Percentiles rank a stretch among this genome's conserved stretches.
Evolutionary conservation across 2,329 filamentous ascomycete species (phyloP).

Genomic region (Pestalotiopsis sp.): DNA sequence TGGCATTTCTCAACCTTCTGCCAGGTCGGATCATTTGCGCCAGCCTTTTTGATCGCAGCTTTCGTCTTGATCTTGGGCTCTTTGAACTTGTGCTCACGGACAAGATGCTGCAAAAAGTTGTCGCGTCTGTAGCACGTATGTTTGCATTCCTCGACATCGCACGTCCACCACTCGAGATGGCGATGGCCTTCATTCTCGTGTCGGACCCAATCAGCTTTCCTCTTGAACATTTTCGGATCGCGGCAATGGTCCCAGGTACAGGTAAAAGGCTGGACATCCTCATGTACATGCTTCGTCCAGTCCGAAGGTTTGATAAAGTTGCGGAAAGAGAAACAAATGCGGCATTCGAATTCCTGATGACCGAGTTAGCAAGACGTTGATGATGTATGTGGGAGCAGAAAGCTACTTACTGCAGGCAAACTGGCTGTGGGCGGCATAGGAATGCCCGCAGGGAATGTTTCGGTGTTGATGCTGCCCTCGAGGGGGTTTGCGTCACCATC

Average conservation of each 20-base stretch:
- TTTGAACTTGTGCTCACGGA: constrained; percentile 83
- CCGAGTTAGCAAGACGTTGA: neutral
- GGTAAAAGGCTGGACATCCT: constrained; percentile 90
- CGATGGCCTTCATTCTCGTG: constrained; percentile 92
- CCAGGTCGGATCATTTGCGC: constrained; percentile 67
- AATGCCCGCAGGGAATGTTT: constrained; percentile 78
- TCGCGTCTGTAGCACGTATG: constrained; percentile 86
- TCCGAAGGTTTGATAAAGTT: constrained; percentile 89
- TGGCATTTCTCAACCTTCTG: constrained; percentile 77
- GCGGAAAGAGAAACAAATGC: constrained; percentile 81
- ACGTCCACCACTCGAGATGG: constrained; percentile 89
- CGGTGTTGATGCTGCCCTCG: constrained; percentile 68
- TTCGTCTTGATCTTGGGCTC: constrained; percentile 82
- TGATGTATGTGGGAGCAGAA: neutral
- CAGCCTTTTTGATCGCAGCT: constrained; percentile 61
- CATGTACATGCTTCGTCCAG: constrained; percentile 95
- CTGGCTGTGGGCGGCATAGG: constrained; percentile 76
- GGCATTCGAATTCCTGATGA: constrained; percentile 74
- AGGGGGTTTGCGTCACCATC: constrained; percentile 67
- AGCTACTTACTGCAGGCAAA: constrained; percentile 61
- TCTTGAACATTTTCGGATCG: constrained; percentile 89
- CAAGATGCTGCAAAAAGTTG: constrained; percentile 90
- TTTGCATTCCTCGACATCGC: constrained; percentile 75
- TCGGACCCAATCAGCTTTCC: constrained; percentile 93
- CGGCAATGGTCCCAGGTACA: constrained; percentile 84